Evolutionary conservation across 257 asterid genomes (phyloP).

Genomic region (Solanum rostratum): DNA sequence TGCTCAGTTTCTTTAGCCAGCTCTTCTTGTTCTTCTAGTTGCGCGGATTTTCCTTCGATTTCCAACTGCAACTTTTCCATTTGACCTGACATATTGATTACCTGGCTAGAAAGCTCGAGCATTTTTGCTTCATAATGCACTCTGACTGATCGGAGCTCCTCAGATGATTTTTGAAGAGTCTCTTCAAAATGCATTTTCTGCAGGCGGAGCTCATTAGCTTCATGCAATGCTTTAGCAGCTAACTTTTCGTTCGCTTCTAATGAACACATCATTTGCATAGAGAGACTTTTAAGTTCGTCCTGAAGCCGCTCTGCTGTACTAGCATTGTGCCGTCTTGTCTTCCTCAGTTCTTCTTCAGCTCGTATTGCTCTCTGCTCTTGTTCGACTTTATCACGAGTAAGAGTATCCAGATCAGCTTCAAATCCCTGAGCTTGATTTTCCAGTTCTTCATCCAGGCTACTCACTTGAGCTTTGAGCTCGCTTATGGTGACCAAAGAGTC

Average conservation of each 20-base stretch:
- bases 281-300: conserved; percentile 65
- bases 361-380: conserved; percentile 85
- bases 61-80: conserved; percentile 39
- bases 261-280: conserved; percentile 57
- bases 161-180: conserved; percentile 39
- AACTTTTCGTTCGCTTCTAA: conserved; percentile 72
- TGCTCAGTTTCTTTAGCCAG: conserved; percentile 13
- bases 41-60: conserved; percentile 25
- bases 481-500: conserved; percentile 29
- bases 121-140: conserved; percentile 39
- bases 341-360: conserved; percentile 85
- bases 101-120: conserved; percentile 35
- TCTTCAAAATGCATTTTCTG: conserved; percentile 50
- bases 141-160: conserved; percentile 28
- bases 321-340: conserved; percentile 56
- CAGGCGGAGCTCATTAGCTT: conserved; percentile 58
- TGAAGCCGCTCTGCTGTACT: conserved; percentile 74
- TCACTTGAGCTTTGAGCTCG: conserved; percentile 53
- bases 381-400: conserved; percentile 54
- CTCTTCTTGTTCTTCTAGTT: conserved; percentile 30
- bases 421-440: conserved; percentile 60
- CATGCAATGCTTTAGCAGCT: conserved; percentile 65
- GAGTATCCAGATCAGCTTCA: conserved; percentile 69
- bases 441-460: conserved; percentile 69
- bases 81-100: conserved; percentile 21